Percentiles rank a stretch among this genome's conserved stretches.
Evolutionary conservation across 169 alveolate species (phyloP).

Genomic region (Cryptosporidium muris): DNA sequence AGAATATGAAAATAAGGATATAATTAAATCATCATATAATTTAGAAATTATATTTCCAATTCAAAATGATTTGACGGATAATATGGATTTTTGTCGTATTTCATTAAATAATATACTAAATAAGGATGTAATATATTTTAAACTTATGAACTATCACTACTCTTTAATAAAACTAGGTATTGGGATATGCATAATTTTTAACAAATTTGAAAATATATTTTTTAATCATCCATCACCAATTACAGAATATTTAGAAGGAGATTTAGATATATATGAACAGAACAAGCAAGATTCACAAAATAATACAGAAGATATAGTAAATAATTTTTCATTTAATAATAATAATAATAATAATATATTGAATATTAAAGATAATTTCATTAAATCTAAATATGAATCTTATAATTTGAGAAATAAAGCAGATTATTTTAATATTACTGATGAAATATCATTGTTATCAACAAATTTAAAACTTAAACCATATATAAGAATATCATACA

Average conservation of each 20-base stretch:
- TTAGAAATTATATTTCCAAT: conserved; percentile 15
- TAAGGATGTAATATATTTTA: conserved; percentile 14
- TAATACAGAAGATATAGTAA: background rate
- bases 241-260: conserved; percentile 44
- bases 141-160: conserved; percentile 8
- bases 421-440: too few species aligned
- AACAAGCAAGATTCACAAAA: background rate
- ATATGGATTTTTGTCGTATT: conserved; percentile 17
- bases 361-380: too few species aligned
- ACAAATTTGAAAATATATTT: conserved; percentile 4
- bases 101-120: conserved; percentile 1
- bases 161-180: conserved; percentile 45
- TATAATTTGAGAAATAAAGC: too few species aligned
- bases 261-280: background rate
- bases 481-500: conserved; percentile 30
- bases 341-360: background rate
- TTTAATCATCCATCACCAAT: conserved; percentile 60
- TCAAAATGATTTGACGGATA: background rate
- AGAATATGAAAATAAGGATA: too few species aligned
- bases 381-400: too few species aligned
- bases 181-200: conserved; percentile 6
- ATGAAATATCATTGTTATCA: too few species aligned
- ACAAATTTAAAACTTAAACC: background rate
- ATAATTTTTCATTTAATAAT: background rate
- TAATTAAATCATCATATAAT: background rate